These are phyloP conservation scores for Coniella lustricola DNA, from an alignment of 2,329 filamentous ascomycete genomes.

Conservation along the genomic window DNA sequence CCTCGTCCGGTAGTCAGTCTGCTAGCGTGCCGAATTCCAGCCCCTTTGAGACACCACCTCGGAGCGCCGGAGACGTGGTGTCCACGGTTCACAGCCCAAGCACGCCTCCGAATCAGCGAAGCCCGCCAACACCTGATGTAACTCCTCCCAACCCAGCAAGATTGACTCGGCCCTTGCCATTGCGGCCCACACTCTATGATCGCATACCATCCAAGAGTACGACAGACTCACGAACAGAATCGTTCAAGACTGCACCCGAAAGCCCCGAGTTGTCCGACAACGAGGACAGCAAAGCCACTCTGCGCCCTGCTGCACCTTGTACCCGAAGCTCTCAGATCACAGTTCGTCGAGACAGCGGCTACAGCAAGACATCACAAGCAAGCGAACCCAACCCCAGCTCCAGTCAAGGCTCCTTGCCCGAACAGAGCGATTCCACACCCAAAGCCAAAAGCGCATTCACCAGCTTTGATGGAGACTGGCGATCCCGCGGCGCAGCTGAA, in stretches of 20 bases:
- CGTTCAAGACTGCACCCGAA: slow-evolving; percentile 66
- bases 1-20: slow-evolving; percentile 46
- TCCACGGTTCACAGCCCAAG: slow-evolving; percentile 34
- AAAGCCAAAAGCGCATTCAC: slow-evolving; percentile 42
- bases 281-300: slow-evolving; percentile 37
- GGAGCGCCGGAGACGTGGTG: slow-evolving; percentile 32
- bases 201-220: slow-evolving; percentile 46
- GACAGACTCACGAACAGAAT: slow-evolving; percentile 57
- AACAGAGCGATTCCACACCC: slow-evolving; percentile 33
- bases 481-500: slow-evolving; percentile 38
- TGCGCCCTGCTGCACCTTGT: slow-evolving; percentile 33
- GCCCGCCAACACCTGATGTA: slow-evolving; percentile 67
- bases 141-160: slow-evolving; percentile 55
- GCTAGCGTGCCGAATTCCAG: slow-evolving; percentile 36
- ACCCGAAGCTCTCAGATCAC: slow-evolving; percentile 38
- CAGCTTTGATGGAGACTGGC: slow-evolving; percentile 55
- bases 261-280: slow-evolving; percentile 57
- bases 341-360: slow-evolving; percentile 31
- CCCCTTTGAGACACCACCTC: slow-evolving; percentile 30
- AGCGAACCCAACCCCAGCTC: slow-evolving; percentile 38
- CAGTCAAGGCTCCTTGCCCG: slow-evolving; percentile 33
- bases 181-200: slow-evolving; percentile 41
- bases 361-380: slow-evolving; percentile 26
- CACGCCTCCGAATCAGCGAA: slow-evolving; percentile 59
- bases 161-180: slow-evolving; percentile 32